Base-by-base conservation (phyloP, 805 yeast genomes). In the Candida succiphila region DNA sequence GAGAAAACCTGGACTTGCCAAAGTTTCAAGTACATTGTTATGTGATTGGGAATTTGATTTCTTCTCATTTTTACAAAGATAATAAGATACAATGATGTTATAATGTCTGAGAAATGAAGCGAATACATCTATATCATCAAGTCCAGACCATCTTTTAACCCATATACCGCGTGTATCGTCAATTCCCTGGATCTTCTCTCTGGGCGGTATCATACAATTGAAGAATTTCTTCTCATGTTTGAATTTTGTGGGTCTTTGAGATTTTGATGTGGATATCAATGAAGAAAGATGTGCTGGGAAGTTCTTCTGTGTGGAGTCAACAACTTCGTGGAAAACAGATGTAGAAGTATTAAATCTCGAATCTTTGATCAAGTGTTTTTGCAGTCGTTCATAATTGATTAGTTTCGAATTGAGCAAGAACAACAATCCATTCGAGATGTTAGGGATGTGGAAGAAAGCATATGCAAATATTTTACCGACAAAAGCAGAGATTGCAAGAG, bases 381-480 rank as follows among this genome's bases (percentile, higher is more conserved):
- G 39, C 5, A 51, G 20, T 16, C 42, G 39, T 20, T 62, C 67
- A 35, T 69, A 59, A 7, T 65, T 52, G 26, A 52, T 46, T 40
- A 71, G 69, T 48, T 73, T 74, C 29, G 75, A 69, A 44, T 72
- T 74, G 27, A 78, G 53, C 16, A 76, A 47, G 41, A 78, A 78
- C 29, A 75, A 48, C 25, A 78, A 49, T 2, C 79, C 78, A 32
- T 63, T 63, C 14, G 80, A 71, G 4, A 78, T 67, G 19, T 68
- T 63, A 0, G 77, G 75, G 4, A 78, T 54, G 39, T 64, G 57
- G 49, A 70, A 69, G 41, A 67, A 81, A 3, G 75, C 59, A 46
- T 75, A 72, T 1, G 87, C 87, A 49, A 81, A 68, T 4, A 76
- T 67, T 45, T 81, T 80, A 5, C 89, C 89, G 10, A 75, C 60